These are phyloP conservation scores for Amanita thiersii DNA, from an alignment of 768 basidiomycete species.

Conservation along the genomic window DNA sequence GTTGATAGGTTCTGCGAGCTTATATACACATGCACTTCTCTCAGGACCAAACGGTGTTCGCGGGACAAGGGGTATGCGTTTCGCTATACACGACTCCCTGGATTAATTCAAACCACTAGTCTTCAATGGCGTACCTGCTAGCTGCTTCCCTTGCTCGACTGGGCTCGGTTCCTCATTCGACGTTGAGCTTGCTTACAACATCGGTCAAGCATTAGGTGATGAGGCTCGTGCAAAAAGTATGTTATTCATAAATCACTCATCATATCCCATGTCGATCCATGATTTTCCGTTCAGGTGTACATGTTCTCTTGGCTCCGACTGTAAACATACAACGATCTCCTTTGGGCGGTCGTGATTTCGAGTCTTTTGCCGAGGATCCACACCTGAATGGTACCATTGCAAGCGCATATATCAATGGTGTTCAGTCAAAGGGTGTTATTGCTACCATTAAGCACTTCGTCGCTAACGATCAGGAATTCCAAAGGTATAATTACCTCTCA, in stretches of 20 bases:
- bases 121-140: constrained; percentile 48
- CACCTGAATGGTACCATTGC: constrained; percentile 47
- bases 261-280: too few relatives aligned
- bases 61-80: constrained; percentile 32
- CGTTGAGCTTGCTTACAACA: constrained; percentile 32
- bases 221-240: constrained; percentile 43
- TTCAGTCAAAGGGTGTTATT: constrained; percentile 49
- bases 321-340: constrained; percentile 59
- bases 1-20: neutral
- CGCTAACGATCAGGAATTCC: constrained; percentile 56
- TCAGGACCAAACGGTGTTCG: constrained; percentile 43
- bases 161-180: constrained; percentile 52
- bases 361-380: constrained; percentile 60
- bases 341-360: constrained; percentile 49
- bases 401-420: constrained; percentile 52
- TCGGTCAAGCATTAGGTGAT: constrained; percentile 45
- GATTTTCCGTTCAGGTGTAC: constrained; percentile 28
- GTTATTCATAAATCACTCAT: neutral
- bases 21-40: neutral
- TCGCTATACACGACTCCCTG: constrained; percentile 33
- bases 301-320: constrained; percentile 53
- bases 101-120: constrained; percentile 22
- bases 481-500: constrained; percentile 23
- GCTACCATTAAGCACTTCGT: constrained; percentile 62
- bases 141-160: constrained; percentile 51